A percentile compares a stretch with the other conserved stretches of the same genome.
Conservation (phyloP, 1,284 basidiomycete species). For the Cystobasidium slooffiae region DNA sequence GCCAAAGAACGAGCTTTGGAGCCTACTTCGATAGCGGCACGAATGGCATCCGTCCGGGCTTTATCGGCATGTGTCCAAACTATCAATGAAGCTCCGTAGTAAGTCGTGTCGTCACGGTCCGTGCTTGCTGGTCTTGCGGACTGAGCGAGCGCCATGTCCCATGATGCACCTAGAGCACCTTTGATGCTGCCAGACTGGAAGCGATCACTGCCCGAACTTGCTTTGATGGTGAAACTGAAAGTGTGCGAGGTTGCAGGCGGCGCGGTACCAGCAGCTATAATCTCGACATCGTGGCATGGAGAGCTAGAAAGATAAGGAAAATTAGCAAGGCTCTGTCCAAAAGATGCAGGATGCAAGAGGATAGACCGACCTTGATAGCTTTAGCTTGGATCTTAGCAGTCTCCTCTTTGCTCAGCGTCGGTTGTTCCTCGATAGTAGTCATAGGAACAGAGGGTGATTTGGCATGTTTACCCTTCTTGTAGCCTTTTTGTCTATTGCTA, state of each 20-base stretch:
- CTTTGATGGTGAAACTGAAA: constrained; percentile 71
- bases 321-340: background rate
- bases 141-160: constrained; percentile 52
- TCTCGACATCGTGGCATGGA: constrained; percentile 92
- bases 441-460: constrained; percentile 62
- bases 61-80: constrained; percentile 93
- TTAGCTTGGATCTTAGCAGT: constrained; percentile 86
- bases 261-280: constrained; percentile 86
- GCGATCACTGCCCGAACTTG: constrained; percentile 47
- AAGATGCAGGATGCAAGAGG: constrained; percentile 44
- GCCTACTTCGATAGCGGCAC: constrained; percentile 43
- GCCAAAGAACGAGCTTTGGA: constrained; percentile 39
- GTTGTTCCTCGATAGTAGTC: constrained; percentile 51
- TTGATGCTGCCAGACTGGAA: constrained; percentile 25
- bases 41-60: constrained; percentile 65
- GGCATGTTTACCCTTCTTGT: constrained; percentile 60
- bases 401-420: constrained; percentile 71
- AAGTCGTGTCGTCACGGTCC: constrained; percentile 60
- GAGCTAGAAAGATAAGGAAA: constrained; percentile 61
- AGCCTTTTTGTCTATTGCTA: constrained; percentile 60
- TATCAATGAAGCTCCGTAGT: constrained; percentile 86
- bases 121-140: constrained; percentile 65
- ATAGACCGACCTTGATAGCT: constrained; percentile 73
- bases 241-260: constrained; percentile 89
- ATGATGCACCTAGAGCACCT: constrained; percentile 45